phyloP scores from a whole-genome alignment of 2,329 filamentous ascomycete genomes.

The Aspergillus glaucus region DNA sequence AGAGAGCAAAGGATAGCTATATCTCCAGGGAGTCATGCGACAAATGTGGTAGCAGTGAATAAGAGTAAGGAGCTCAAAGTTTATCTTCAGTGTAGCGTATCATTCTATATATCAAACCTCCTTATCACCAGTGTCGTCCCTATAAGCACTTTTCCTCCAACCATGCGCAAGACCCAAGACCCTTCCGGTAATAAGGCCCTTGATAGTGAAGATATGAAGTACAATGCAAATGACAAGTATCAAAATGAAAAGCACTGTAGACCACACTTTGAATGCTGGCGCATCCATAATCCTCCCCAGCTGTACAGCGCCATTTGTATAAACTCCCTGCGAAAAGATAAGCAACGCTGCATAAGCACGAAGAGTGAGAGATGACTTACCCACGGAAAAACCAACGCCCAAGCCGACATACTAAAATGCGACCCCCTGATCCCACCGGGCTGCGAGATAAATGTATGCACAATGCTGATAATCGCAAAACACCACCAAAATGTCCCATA shows the following conservation, averaged over 20 bases:
- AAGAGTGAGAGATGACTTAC: slow-evolving; percentile 16
- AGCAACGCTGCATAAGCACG: not conserved
- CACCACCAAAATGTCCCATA: slow-evolving; percentile 39
- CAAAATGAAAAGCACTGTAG: slow-evolving; percentile 29
- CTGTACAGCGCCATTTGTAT: slow-evolving; percentile 33
- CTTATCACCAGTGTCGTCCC: not conserved
- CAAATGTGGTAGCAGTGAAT: no score
- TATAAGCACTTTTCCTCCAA: slow-evolving; percentile 10
- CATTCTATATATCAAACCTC: not conserved
- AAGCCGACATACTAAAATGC: slow-evolving; percentile 26
- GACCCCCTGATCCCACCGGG: slow-evolving; percentile 13
- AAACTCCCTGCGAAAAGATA: slow-evolving; percentile 26
- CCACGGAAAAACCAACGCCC: slow-evolving; percentile 37
- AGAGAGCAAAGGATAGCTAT: no score
- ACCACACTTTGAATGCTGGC: slow-evolving; percentile 33
- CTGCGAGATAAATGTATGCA: slow-evolving; percentile 19
- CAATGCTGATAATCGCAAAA: slow-evolving; percentile 33
- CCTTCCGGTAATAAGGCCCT: slow-evolving; percentile 23
- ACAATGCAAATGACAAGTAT: slow-evolving; percentile 30
- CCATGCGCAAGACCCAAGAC: slow-evolving; percentile 25
- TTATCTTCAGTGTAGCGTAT: no score
- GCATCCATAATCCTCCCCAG: slow-evolving; percentile 36
- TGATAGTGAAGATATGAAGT: slow-evolving; percentile 26
- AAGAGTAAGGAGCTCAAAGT: no score
- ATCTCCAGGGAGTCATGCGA: no score